Base-by-base conservation (phyloP, 257 asterid genomes). In the Ocimum tenuiflorum region DNA sequence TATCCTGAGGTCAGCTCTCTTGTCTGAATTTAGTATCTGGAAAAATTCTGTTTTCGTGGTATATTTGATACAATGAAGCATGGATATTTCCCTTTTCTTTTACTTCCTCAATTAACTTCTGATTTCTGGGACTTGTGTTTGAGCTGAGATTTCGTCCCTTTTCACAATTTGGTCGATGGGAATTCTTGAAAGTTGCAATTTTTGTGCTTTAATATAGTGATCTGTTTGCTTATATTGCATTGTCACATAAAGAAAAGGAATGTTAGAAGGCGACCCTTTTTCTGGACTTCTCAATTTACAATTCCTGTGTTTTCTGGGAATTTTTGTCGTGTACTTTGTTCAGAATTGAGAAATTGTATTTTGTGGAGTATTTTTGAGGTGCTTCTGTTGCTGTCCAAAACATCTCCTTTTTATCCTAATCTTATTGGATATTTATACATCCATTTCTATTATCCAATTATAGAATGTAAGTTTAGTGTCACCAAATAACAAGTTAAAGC, bases 141-240 rank as follows among this genome's bases (percentile, higher is more conserved):
- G 64, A 42, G 43, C 42, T 17, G 52, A 41, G 24, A 66, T 15
- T 43, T 14, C 27, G 42, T 2, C 45, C 4, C 27, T 15, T 51
- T 43, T 18, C 1, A 4, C 8, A 68, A 15, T 51, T 50, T 54
- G 58, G 46, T 63, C 45, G 10, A 53, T 60, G 71, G 67, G 69
- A 19, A 20, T 60, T 53, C 48, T 4, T 43, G 7, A 19, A 36
- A 45, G 36, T 35, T 58, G 64, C 3, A 18, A 53, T 38, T 8
- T 47, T 52, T 60, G 10, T 56, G 52, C 49, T 18, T 15, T 67
- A 3, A 35, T 22, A 8, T 18, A 7, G 18, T 18, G 19, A 14
- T 71, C 29, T 52, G 13, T 31, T 41, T 36, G 38, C 8, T 22
- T 19, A 3, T 53, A 3, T 29, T 24, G 31, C 29, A 31, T 56